A percentile compares a stretch with the other conserved stretches of the same genome.
Conservation (phyloP, 2,329 filamentous ascomycete species). For the Apiospora sp. region DNA sequence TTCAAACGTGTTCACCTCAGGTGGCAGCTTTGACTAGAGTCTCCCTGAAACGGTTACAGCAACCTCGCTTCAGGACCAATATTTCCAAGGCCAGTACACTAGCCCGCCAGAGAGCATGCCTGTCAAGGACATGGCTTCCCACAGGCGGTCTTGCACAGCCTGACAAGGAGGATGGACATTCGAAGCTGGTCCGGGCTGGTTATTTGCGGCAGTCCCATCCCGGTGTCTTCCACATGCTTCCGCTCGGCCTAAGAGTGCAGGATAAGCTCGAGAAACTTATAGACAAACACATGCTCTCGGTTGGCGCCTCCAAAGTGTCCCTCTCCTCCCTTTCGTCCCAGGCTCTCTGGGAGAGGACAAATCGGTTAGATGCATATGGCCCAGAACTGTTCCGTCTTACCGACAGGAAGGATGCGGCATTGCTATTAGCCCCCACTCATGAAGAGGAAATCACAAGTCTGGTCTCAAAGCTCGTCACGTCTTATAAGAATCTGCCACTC, state of each 20-base stretch:
- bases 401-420: constrained; percentile 78
- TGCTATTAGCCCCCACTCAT: constrained; percentile 89
- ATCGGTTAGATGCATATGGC: constrained; percentile 75
- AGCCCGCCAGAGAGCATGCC: constrained; percentile 40
- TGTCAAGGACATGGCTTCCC: constrained; percentile 83
- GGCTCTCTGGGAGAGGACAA: constrained; percentile 82
- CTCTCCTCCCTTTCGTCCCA: constrained; percentile 88
- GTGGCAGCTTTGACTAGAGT: constrained; percentile 11
- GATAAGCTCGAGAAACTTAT: constrained; percentile 86
- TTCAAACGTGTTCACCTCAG: constrained; percentile 22
- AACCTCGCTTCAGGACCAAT: background rate
- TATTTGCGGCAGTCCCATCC: constrained; percentile 84
- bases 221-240: constrained; percentile 91
- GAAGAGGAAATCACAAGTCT: constrained; percentile 94
- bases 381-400: constrained; percentile 84
- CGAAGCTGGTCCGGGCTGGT: constrained; percentile 73
- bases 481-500: constrained; percentile 86
- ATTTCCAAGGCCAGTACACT: background rate
- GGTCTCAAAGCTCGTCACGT: constrained; percentile 75
- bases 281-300: constrained; percentile 84
- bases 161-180: constrained; percentile 69
- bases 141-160: constrained; percentile 71
- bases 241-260: constrained; percentile 85
- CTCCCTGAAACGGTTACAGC: background rate
- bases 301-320: constrained; percentile 84